Evolutionary conservation across 768 basidiomycete genomes (phyloP).

Genomic region (Imleria badia): DNA sequence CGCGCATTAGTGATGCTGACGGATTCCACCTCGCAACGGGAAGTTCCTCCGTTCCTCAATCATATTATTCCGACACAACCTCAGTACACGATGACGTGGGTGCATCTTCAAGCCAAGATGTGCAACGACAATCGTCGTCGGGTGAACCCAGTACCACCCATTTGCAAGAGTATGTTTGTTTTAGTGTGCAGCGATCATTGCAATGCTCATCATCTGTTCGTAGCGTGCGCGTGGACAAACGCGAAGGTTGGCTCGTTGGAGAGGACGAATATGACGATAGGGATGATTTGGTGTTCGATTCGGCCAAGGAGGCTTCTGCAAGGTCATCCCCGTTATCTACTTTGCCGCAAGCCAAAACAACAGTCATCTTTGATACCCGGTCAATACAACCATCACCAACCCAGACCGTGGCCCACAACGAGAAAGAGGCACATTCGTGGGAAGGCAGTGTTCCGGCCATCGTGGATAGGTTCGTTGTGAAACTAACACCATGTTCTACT

Average conservation of each 20-base stretch:
- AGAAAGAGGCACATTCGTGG: background rate
- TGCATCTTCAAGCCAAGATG: background rate
- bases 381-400: background rate
- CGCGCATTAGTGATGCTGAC: background rate
- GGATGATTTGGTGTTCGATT: background rate
- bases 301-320: background rate
- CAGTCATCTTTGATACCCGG: background rate
- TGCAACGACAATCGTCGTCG: background rate
- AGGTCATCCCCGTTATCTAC: background rate
- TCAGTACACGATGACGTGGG: background rate
- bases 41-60: background rate
- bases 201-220: background rate
- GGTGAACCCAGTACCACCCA: background rate
- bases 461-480: background rate
- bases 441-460: background rate
- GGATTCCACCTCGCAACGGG: too few relatives aligned
- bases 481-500: too few relatives aligned
- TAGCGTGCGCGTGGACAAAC: background rate
- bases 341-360: background rate
- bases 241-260: background rate
- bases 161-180: background rate
- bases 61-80: background rate
- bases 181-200: too few relatives aligned
- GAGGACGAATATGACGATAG: background rate
- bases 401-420: background rate